Conservation (phyloP, 1,139 yeast genomes). For the Taiozyma sp. region DNA sequence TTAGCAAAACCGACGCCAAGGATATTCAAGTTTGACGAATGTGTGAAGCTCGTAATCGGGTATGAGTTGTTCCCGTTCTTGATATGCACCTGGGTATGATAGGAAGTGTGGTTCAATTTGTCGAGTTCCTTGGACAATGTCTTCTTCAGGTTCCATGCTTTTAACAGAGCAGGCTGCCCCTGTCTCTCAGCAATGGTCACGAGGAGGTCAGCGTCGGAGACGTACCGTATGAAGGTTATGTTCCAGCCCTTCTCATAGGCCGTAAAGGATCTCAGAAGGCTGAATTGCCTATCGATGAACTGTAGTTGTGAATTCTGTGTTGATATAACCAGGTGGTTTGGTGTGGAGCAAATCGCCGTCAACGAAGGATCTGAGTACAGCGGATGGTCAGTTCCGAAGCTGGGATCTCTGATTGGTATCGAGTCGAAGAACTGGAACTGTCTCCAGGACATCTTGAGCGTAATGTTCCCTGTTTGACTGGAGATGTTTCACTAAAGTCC, state of each 20-base stretch:
- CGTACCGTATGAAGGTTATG: constrained; percentile 47
- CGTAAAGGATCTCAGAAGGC: constrained; percentile 41
- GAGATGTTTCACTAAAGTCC: not conserved
- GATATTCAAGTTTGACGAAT: constrained; percentile 17
- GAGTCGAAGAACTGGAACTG: constrained; percentile 86
- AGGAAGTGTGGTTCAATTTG: constrained; percentile 27
- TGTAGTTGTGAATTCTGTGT: constrained; percentile 50
- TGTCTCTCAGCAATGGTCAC: constrained; percentile 71
- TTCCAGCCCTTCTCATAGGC: constrained; percentile 65
- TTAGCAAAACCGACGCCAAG: constrained; percentile 82
- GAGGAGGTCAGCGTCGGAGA: constrained; percentile 44
- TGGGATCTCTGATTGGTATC: constrained; percentile 81
- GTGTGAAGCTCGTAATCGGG: constrained; percentile 20
- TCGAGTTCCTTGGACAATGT: constrained; percentile 28
- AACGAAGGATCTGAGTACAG: constrained; percentile 75
- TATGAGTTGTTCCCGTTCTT: constrained; percentile 28
- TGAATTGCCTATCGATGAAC: constrained; percentile 48
- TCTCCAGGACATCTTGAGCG: constrained; percentile 56
- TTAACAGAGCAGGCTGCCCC: constrained; percentile 62
- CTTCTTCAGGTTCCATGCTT: constrained; percentile 66
- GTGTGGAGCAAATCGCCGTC: constrained; percentile 52
- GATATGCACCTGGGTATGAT: constrained; percentile 37
- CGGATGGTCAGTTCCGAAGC: constrained; percentile 52
- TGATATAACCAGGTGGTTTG: constrained; percentile 53
- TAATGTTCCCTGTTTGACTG: not conserved